phyloP scores from a whole-genome alignment of 257 asterid genomes.

The Ligustrum vulgare region DNA sequence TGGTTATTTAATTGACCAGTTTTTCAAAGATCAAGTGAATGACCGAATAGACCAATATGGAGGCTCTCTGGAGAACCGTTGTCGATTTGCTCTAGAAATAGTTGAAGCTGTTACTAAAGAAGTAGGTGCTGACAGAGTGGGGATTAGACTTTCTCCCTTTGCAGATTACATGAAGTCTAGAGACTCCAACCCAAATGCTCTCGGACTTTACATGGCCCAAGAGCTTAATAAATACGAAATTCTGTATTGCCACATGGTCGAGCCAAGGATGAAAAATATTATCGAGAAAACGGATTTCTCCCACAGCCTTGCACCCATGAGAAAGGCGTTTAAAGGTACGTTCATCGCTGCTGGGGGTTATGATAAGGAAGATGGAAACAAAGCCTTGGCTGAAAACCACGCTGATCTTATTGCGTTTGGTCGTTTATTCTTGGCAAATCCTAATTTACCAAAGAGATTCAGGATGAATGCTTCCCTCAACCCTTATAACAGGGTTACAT shows the following conservation, averaged over 20 bases:
- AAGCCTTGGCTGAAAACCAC: slow-evolving; percentile 49
- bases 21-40: slow-evolving; percentile 63
- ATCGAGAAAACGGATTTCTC: slow-evolving; percentile 31
- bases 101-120: slow-evolving; percentile 47
- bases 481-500: slow-evolving; percentile 51
- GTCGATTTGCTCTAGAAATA: slow-evolving; percentile 59
- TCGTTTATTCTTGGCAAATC: slow-evolving; percentile 65
- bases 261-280: slow-evolving; percentile 51
- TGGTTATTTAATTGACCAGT: slow-evolving; percentile 70
- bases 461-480: slow-evolving; percentile 60
- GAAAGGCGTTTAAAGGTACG: slow-evolving; percentile 60
- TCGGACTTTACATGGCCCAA: slow-evolving; percentile 59
- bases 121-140: slow-evolving; percentile 54
- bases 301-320: slow-evolving; percentile 49
- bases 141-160: slow-evolving; percentile 75
- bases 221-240: slow-evolving; percentile 43
- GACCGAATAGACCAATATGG: slow-evolving; percentile 71
- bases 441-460: slow-evolving; percentile 61
- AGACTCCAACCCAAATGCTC: slow-evolving; percentile 60
- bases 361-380: slow-evolving; percentile 58
- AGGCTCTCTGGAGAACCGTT: slow-evolving; percentile 66
- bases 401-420: slow-evolving; percentile 70
- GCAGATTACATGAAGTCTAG: slow-evolving; percentile 36
- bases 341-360: slow-evolving; percentile 70
- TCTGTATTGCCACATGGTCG: slow-evolving; percentile 69